phyloP scores from a whole-genome alignment of 1,284 basidiomycete genomes.

The Apiotrichum montevideense region DNA sequence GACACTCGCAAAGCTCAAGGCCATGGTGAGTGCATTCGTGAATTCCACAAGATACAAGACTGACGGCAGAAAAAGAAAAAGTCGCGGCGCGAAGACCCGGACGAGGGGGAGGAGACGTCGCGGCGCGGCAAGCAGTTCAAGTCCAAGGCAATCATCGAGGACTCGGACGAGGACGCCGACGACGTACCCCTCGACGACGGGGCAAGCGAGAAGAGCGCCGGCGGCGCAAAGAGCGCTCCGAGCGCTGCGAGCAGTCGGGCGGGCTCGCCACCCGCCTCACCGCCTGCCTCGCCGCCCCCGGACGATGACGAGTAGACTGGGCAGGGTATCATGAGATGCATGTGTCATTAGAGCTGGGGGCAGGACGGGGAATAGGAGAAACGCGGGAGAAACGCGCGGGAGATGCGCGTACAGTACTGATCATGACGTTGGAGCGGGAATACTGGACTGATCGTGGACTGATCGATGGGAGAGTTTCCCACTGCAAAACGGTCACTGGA shows the following conservation, averaged over 20 bases:
- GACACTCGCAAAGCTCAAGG: slow-evolving; percentile 27
- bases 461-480: too few species aligned
- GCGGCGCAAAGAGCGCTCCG: not conserved
- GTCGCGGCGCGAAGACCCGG: slow-evolving; percentile 25
- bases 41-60: not conserved
- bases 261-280: too few species aligned
- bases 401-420: too few species aligned
- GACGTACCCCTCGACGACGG: slow-evolving; percentile 4
- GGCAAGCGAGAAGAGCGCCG: not conserved
- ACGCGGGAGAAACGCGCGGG: too few species aligned
- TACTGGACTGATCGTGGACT: too few species aligned
- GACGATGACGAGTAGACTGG: too few species aligned
- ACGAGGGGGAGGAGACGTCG: slow-evolving; percentile 26
- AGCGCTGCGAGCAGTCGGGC: not conserved
- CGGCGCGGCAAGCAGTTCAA: slow-evolving; percentile 40
- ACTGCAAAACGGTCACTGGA: too few species aligned
- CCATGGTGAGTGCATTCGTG: slow-evolving; percentile 11
- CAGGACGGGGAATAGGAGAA: too few species aligned
- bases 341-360: too few species aligned
- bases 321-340: too few species aligned
- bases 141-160: slow-evolving; percentile 43
- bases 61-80: slow-evolving; percentile 7
- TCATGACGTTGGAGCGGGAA: too few species aligned
- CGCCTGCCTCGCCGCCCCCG: too few species aligned
- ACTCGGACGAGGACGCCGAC: slow-evolving; percentile 34